Percentiles rank a stretch among this genome's conserved stretches.
These are phyloP conservation scores for Teratosphaeria viscida DNA, from an alignment of 2,329 filamentous ascomycete genomes.

Conservation along the genomic window DNA sequence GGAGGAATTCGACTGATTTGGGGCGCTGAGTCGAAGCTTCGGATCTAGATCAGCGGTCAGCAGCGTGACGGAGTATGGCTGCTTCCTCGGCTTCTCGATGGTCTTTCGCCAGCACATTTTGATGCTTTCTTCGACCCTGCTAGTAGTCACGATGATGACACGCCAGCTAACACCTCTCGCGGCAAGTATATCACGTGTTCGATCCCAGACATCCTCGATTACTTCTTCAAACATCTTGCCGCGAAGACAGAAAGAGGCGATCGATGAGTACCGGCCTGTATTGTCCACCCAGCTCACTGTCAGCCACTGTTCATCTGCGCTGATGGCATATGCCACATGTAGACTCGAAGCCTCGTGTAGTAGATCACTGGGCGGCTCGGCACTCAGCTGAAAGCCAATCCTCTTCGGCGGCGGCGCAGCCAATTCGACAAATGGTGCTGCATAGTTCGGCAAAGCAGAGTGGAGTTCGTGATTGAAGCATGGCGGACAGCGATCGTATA, in stretches of 20 bases:
- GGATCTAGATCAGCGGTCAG: conserved; percentile 11
- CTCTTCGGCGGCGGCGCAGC: conserved; percentile 58
- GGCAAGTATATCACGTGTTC: conserved; percentile 59
- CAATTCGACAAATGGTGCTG: conserved; percentile 61
- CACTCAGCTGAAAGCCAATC: conserved; percentile 64
- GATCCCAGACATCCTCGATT: conserved; percentile 68
- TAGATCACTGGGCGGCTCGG: conserved; percentile 59
- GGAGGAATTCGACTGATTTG: background rate
- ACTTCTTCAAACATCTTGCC: conserved; percentile 54
- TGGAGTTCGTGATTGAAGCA: conserved; percentile 11
- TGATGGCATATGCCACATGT: conserved; percentile 69
- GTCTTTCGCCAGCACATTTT: conserved; percentile 16
- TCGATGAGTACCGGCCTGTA: conserved; percentile 61
- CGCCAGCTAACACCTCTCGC: conserved; percentile 65
- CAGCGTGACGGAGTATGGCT: conserved; percentile 23
- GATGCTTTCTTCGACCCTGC: conserved; percentile 6
- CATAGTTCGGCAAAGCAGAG: conserved; percentile 37
- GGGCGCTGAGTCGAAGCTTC: conserved; percentile 11
- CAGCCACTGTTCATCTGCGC: conserved; percentile 66
- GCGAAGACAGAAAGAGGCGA: conserved; percentile 59
- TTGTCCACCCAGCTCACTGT: conserved; percentile 74
- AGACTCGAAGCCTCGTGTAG: conserved; percentile 70
- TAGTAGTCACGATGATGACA: conserved; percentile 50
- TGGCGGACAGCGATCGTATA: conserved; percentile 62
- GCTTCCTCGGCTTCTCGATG: conserved; percentile 19